Evolutionary conservation across 1,284 basidiomycete genomes (phyloP), one percentile per base, ranked within the genome.

Genomic region (Neotropicomus parvogracilis): DNA sequence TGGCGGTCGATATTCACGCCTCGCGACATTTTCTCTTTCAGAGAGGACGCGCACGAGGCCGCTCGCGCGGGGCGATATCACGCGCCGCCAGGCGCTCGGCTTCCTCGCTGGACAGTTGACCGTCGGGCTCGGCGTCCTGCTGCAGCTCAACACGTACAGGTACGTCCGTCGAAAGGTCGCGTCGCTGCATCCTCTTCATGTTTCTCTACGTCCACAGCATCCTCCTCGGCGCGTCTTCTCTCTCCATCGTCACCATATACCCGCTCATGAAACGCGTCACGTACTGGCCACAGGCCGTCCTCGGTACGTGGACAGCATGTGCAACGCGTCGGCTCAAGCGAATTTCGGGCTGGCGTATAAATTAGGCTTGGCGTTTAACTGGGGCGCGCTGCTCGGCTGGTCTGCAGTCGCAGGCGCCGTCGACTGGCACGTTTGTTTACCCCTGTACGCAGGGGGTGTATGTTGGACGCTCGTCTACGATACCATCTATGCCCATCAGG

Each of bases 261-360:
- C 97, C 97, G 0, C 77, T 97, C 58, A 99, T 99, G 97, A 99
- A 99, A 70, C 83, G 97, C 7, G 73, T 97, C 46, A 99, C 97
- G 0, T 78, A 98, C 66, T 98, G 95, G 89, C 97, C 97, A 1
- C 97, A 99, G 65, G 82, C 91, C 35, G 86, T 95, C 20, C 81
- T 97, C 17, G 94, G 93, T 91, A 55, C 54, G 77, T 55, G 65
- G 13, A 26, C n/a, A 12, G 31, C 24, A 16, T 43, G 8, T n/a
- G 33, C 40, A 21, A 24, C 19, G 39, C 17, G 7, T 32, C 36
- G 16, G 31, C 13, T 51, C n/a, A 29, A 29, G 4, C 29, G 13
- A 12, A 20, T 24, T 11, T 11, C 3, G 12, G 32, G 16, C 32
- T 43, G 27, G 20, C 27, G 11, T 1, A 17, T 55, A 17, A 3